Base-by-base conservation (phyloP, 2,329 filamentous ascomycete species). In the Pezicula radicicola region DNA sequence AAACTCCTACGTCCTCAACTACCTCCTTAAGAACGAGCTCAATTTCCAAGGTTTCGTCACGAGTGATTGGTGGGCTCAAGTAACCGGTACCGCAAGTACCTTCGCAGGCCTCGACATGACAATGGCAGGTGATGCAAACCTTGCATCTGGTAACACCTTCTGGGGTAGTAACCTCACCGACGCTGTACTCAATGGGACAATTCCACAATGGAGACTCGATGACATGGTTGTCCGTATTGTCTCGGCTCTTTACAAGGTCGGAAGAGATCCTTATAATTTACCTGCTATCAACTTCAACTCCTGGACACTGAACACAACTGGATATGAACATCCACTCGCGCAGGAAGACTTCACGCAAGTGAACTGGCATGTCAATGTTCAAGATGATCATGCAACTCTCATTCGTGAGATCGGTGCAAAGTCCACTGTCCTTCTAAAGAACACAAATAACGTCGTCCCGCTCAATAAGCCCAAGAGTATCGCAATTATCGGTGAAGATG, bases 161-260 rank as follows among this genome's bases (percentile, higher is more conserved):
- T 96, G 89, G 88, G 93, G 93, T 5, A 74, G 84, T 16, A 97
- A 97, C 70, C 70, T 97, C 58, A 97, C 93, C 1, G 75, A 94
- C 40, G 89, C 89, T 1, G 84, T 97, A 5, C 72, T 96, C 58
- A 97, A 97, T 66, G 92, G 92, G 28, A 96, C 91, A 0, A 74
- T 97, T 19, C 91, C 93, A 1, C 84, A 89, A 60, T 96, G 89
- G 81, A 83, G 93, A 51, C 69, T 97, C 12, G 92, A 97, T 63
- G 94, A 97, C 65, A 96, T 96, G 87, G 89, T 83, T 3, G 87
- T 91, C 68, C 84, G 94, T 62, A 96, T 88, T 66, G 86, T 88
- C 81, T 79, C 84, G 3, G 76, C 83, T 21, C 83, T 79, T 65
- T 87, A 84, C 74, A 87, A 87, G 69, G 79, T 83, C 28, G 80